phyloP scores from a whole-genome alignment of 345 rosid species.

The Acer saccharum region DNA sequence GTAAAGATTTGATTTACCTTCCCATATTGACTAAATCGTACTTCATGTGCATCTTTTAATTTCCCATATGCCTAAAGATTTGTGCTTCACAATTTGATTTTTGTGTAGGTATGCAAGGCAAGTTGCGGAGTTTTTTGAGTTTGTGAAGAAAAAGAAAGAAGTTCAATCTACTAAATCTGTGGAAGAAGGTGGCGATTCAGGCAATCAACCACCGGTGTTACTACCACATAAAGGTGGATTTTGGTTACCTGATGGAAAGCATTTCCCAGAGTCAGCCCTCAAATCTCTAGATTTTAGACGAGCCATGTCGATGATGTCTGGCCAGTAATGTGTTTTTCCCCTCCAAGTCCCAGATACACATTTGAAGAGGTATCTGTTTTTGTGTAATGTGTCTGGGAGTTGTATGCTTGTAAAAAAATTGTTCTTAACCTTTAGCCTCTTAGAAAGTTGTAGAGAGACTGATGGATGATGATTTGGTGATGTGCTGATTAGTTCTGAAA shows the following conservation, averaged over 20 bases:
- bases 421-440: slow-evolving; percentile 1
- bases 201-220: slow-evolving; percentile 42
- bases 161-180: slow-evolving; percentile 31
- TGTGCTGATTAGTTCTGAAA: too few relatives aligned
- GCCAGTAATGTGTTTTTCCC: slow-evolving; percentile 29
- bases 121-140: slow-evolving; percentile 91
- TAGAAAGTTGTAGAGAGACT: slow-evolving; percentile 7
- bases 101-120: slow-evolving; percentile 83
- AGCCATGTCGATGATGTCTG: slow-evolving; percentile 64
- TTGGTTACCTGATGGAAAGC: slow-evolving; percentile 63
- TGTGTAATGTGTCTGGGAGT: neutral
- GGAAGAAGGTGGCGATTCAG: slow-evolving; percentile 18
- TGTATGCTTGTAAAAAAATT: slow-evolving; percentile 7
- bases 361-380: slow-evolving; percentile 17
- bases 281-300: slow-evolving; percentile 57
- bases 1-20: neutral
- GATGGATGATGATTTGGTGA: slow-evolving; percentile 2
- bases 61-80: neutral
- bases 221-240: slow-evolving; percentile 69
- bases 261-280: slow-evolving; percentile 60
- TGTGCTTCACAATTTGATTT: neutral
- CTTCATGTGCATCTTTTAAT: neutral
- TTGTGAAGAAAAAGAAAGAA: slow-evolving; percentile 82
- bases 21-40: neutral
- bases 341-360: slow-evolving; percentile 8